A percentile compares a stretch with the other conserved stretches of the same genome.
phyloP scores from a whole-genome alignment of 1,139 yeast genomes.

The Pneumocystis oryctolagi region DNA sequence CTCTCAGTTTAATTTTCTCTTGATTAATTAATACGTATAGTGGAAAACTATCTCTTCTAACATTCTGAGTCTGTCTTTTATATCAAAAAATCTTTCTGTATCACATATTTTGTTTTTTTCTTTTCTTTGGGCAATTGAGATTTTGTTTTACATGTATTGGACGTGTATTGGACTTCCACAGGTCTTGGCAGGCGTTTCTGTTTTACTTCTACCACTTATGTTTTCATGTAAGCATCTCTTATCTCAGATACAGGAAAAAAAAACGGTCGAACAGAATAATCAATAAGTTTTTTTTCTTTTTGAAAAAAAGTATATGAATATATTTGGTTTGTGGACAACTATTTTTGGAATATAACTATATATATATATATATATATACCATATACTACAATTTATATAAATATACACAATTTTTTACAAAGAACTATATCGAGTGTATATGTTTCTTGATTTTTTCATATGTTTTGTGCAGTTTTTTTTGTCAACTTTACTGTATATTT shows the following conservation, averaged over 20 bases:
- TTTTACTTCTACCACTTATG: neutral
- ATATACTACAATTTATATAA: too few relatives aligned
- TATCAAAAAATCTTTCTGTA: constrained; percentile 3
- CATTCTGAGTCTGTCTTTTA: neutral
- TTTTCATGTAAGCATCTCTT: neutral
- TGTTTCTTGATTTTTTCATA: too few relatives aligned
- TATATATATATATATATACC: too few relatives aligned
- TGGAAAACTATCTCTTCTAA: constrained; percentile 2
- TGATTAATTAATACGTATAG: neutral
- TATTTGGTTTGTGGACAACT: too few relatives aligned
- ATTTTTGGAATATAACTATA: too few relatives aligned
- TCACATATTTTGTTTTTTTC: constrained; percentile 4
- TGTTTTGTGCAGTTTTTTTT: too few relatives aligned
- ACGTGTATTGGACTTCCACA: constrained; percentile 1
- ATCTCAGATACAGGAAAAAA: neutral
- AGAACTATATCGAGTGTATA: too few relatives aligned
- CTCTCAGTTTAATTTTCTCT: neutral
- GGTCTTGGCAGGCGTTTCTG: neutral
- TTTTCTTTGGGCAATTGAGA: constrained; percentile 5
- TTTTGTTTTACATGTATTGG: constrained; percentile 7
- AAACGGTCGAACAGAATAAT: neutral
- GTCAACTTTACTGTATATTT: too few relatives aligned
- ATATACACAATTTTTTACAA: too few relatives aligned
- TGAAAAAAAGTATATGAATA: too few relatives aligned
- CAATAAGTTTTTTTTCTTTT: too few relatives aligned